Conservation (phyloP, 306 rosid species). For the Lagenaria siceraria region DNA sequence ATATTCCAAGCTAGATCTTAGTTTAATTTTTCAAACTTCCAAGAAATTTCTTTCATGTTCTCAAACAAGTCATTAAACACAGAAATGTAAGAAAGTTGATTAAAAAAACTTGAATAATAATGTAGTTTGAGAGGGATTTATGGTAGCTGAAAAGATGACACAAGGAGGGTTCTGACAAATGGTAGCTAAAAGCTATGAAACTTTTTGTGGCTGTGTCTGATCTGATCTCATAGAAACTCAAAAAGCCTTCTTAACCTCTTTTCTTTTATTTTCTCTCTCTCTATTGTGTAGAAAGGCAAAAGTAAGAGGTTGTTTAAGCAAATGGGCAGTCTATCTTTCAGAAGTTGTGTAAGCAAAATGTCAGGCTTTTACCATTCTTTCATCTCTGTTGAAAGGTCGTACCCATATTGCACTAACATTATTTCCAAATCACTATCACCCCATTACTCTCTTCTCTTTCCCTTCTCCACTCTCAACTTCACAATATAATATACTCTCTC, state of each 20-base stretch:
- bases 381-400: conserved; percentile 6
- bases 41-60: no score
- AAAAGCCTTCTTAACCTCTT: not conserved
- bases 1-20: no score
- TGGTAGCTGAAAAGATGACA: not conserved
- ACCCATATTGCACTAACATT: conserved; percentile 32
- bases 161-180: not conserved
- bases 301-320: conserved; percentile 4
- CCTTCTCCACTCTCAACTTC: not conserved
- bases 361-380: conserved; percentile 1
- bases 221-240: conserved; percentile 6
- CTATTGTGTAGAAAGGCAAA: not conserved
- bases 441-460: not conserved
- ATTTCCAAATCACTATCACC: conserved; percentile 34
- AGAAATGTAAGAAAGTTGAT: no score
- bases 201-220: conserved; percentile 3
- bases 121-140: no score
- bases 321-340: conserved; percentile 12
- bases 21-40: no score
- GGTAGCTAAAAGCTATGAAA: conserved; percentile 8
- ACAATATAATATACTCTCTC: no score
- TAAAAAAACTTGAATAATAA: no score
- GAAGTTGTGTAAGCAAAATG: conserved; percentile 9
- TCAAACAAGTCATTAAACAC: no score
- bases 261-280: not conserved